Evolutionary conservation across 352 stramenopile genomes (phyloP).

Genomic region (Phytophthora fragariae): DNA sequence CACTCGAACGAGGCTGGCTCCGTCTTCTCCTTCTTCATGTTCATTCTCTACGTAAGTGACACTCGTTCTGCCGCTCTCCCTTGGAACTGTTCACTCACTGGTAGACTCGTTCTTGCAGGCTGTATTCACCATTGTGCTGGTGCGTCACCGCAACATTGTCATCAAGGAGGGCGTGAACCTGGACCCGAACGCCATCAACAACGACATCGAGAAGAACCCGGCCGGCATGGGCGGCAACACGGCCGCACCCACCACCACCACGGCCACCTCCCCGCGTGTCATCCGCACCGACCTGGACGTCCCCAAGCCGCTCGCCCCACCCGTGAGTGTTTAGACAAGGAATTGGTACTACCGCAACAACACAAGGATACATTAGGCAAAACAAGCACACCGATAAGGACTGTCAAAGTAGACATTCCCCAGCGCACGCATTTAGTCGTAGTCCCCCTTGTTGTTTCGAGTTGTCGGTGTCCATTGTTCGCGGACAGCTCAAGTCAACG

Average conservation of each 20-base stretch:
- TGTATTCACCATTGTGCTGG: constrained; percentile 68
- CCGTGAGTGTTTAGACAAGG: constrained; percentile 66
- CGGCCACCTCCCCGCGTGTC: constrained; percentile 66
- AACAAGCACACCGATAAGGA: neutral
- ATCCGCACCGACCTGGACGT: constrained; percentile 72
- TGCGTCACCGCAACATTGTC: constrained; percentile 83
- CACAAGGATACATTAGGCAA: neutral
- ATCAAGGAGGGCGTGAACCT: constrained; percentile 75
- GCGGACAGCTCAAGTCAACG: too few species aligned
- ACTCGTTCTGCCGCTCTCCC: neutral
- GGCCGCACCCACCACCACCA: constrained; percentile 21
- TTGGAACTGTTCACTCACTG: neutral
- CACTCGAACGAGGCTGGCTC: constrained; percentile 80
- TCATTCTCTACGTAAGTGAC: constrained; percentile 81
- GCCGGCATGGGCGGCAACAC: constrained; percentile 34
- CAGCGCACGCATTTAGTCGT: neutral
- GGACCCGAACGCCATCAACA: constrained; percentile 46
- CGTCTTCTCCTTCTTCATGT: constrained; percentile 91
- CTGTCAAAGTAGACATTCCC: neutral
- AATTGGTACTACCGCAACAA: neutral
- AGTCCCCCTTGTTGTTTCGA: too few species aligned
- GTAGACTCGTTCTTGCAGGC: constrained; percentile 37
- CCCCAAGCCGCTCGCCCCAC: constrained; percentile 62
- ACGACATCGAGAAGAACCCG: constrained; percentile 61
- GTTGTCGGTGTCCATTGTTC: too few species aligned